These are phyloP conservation scores for Trypanosoma theileri DNA, from an alignment of 208 protist species.

Conservation along the genomic window DNA sequence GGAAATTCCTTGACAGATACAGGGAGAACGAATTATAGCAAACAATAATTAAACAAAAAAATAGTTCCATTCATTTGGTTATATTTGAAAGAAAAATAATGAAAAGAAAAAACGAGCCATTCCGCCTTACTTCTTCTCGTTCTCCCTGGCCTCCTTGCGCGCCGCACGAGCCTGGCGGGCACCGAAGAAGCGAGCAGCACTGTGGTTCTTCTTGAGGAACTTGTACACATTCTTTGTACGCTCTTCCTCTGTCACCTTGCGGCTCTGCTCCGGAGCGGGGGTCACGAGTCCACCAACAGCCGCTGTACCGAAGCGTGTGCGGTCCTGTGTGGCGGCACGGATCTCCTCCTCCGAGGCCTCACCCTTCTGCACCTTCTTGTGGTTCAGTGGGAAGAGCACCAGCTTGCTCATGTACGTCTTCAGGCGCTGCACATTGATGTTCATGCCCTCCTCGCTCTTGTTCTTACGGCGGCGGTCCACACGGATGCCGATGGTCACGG, in stretches of 20 bases:
- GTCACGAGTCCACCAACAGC: slow-evolving; percentile 69
- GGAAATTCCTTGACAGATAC: no score
- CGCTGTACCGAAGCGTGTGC: slow-evolving; percentile 64
- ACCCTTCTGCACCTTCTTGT: slow-evolving; percentile 84
- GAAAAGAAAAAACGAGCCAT: no score
- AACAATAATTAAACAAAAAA: no score
- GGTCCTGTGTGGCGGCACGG: slow-evolving; percentile 74
- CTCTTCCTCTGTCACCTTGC: slow-evolving; percentile 84
- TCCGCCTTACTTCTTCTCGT: slow-evolving; percentile 44
- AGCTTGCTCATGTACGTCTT: slow-evolving; percentile 97
- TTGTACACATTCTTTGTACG: slow-evolving; percentile 87
- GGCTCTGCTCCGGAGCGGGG: slow-evolving; percentile 55
- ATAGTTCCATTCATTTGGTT: no score
- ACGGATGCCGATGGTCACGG: slow-evolving; percentile 95
- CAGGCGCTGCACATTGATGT: slow-evolving; percentile 95
- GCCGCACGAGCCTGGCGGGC: slow-evolving; percentile 75
- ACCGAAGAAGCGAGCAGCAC: slow-evolving; percentile 91
- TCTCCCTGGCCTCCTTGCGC: slow-evolving; percentile 83
- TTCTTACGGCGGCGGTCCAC: slow-evolving; percentile 96
- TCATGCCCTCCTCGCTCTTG: slow-evolving; percentile 92
- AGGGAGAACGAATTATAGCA: no score
- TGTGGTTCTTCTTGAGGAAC: slow-evolving; percentile 91
- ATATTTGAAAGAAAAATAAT: no score
- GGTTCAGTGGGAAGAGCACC: slow-evolving; percentile 92
- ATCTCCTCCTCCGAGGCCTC: slow-evolving; percentile 73